Percentiles rank a stretch among this genome's conserved stretches.
Conservation (phyloP, 2,329 filamentous ascomycete genomes). For the Penicillium vulpinum region DNA sequence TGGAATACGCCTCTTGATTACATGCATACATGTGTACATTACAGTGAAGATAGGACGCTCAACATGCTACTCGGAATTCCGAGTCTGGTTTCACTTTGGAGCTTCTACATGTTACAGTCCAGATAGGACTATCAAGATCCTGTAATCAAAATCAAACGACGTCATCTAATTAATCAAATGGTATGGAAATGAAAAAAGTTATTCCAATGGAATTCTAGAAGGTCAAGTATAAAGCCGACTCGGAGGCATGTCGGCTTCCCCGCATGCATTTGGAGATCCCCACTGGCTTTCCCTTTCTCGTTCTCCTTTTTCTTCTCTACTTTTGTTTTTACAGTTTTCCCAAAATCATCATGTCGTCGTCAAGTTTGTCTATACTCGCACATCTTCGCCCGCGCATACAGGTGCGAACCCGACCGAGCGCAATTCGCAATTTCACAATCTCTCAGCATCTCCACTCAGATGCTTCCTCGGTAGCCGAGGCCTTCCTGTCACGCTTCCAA, state of each 20-base stretch:
- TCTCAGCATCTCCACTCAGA: slow-evolving; percentile 14
- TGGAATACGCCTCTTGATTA: too few relatives aligned
- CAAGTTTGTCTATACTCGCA: neutral
- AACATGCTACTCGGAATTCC: too few relatives aligned
- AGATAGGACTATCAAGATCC: too few relatives aligned
- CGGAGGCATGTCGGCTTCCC: slow-evolving; percentile 6
- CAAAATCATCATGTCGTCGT: neutral
- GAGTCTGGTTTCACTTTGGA: too few relatives aligned
- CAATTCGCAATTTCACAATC: slow-evolving; percentile 10
- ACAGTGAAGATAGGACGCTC: too few relatives aligned
- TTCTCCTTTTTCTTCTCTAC: neutral
- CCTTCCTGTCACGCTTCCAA: slow-evolving; percentile 47
- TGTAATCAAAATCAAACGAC: neutral
- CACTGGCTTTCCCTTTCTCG: neutral
- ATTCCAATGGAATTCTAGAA: neutral
- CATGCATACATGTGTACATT: too few relatives aligned
- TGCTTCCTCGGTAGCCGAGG: slow-evolving; percentile 36
- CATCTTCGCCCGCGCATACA: neutral
- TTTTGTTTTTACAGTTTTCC: neutral
- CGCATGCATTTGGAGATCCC: slow-evolving; percentile 11
- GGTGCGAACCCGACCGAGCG: neutral
- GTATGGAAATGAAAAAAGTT: neutral
- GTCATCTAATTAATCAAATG: neutral
- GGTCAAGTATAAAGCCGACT: slow-evolving; percentile 9
- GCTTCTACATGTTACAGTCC: too few relatives aligned